Evolutionary conservation across 176 grass and related monocot genomes (phyloP).

Genomic region (Miscanthus lutarioriparius): DNA sequence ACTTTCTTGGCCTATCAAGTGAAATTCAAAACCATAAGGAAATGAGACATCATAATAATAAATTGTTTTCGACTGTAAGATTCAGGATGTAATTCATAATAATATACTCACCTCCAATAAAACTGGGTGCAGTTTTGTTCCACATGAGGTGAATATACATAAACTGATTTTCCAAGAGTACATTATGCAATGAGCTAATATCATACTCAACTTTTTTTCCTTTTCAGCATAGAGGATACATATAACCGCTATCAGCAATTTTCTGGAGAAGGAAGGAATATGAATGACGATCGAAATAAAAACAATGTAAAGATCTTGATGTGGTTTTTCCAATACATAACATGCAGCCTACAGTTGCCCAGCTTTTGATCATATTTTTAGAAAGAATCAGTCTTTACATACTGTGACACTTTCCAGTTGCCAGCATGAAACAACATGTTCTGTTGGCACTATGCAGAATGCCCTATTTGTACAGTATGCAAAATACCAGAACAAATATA

Average conservation of each 20-base stretch:
- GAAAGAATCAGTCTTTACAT: background rate
- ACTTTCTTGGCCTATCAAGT: background rate
- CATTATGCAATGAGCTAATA: background rate
- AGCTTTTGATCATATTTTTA: background rate
- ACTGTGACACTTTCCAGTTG: background rate
- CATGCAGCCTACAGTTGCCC: background rate
- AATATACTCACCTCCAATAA: background rate
- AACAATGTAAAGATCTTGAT: background rate
- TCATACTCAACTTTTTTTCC: background rate
- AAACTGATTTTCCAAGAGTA: background rate
- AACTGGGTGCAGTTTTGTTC: background rate
- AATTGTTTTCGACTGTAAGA: background rate
- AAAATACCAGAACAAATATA: background rate
- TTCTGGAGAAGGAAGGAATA: background rate
- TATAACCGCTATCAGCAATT: slow-evolving; percentile 15
- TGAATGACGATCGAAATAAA: background rate
- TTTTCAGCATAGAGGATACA: slow-evolving; percentile 13
- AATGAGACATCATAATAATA: background rate
- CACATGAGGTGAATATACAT: background rate
- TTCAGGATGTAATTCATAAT: background rate
- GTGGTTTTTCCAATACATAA: background rate
- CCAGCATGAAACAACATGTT: background rate
- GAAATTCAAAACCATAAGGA: background rate
- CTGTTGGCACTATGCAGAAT: background rate
- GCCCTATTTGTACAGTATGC: background rate